These are phyloP conservation scores for Chloropicon primus DNA, from an alignment of 139 green algal genomes.

Conservation along the genomic window DNA sequence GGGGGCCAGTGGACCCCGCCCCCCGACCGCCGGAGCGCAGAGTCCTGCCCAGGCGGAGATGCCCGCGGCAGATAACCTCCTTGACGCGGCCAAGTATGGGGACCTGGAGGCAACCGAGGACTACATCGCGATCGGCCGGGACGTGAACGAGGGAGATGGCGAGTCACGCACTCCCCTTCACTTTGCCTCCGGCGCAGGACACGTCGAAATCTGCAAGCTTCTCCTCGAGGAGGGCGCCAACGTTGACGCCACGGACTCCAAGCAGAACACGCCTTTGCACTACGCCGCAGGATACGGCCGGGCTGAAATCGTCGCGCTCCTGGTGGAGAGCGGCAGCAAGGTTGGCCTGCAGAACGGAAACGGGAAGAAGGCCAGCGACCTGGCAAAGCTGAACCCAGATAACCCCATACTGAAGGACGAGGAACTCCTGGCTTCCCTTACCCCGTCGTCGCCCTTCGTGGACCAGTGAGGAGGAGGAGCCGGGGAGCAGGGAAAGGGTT, in stretches of 20 bases:
- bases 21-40: neutral
- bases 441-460: neutral
- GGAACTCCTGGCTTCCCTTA: neutral
- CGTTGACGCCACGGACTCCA: constrained; percentile 27
- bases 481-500: no score
- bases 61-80: neutral
- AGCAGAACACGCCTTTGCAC: constrained; percentile 55
- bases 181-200: constrained; percentile 35
- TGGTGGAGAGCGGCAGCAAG: constrained; percentile 29
- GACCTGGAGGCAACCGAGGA: constrained; percentile 73
- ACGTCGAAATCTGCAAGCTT: constrained; percentile 5
- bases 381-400: neutral
- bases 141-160: constrained; percentile 41
- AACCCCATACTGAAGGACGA: neutral
- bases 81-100: constrained; percentile 67
- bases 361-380: neutral
- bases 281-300: constrained; percentile 60
- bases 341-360: neutral
- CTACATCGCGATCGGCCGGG: constrained; percentile 76
- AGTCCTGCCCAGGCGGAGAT: neutral
- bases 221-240: constrained; percentile 13
- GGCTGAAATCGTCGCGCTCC: constrained; percentile 24
- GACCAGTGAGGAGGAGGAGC: no score
- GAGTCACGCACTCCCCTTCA: constrained; percentile 61
- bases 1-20: constrained; percentile 10